A percentile compares a stretch with the other conserved stretches of the same genome.
These are phyloP conservation scores for Phytophthora lateralis DNA, from an alignment of 352 stramenopile genomes.

Conservation along the genomic window DNA sequence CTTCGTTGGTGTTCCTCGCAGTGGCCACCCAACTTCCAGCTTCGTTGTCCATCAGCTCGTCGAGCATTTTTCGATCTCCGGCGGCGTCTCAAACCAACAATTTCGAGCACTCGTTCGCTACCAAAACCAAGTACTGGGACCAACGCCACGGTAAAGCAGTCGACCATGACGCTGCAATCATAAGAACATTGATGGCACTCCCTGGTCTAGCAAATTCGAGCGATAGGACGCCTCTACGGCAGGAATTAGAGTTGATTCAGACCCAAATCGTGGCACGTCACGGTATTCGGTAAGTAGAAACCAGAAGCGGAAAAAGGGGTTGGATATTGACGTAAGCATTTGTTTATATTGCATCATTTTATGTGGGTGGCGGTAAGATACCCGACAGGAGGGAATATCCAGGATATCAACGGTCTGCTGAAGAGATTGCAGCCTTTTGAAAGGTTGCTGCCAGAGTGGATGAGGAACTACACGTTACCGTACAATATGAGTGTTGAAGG, in stretches of 20 bases:
- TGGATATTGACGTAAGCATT: background rate
- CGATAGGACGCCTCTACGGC: slow-evolving; percentile 4
- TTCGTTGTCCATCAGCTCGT: slow-evolving; percentile 1
- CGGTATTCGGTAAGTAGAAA: slow-evolving; percentile 53
- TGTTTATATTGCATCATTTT: background rate
- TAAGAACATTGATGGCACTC: slow-evolving; percentile 19
- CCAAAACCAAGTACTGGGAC: slow-evolving; percentile 65
- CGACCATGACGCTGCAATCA: background rate
- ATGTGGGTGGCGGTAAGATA: slow-evolving; percentile 36
- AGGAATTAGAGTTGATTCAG: slow-evolving; percentile 56
- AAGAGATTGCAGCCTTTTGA: slow-evolving; percentile 45
- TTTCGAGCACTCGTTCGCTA: slow-evolving; percentile 52
- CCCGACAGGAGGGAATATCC: slow-evolving; percentile 56
- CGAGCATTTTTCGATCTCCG: slow-evolving; percentile 1
- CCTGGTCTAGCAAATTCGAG: background rate
- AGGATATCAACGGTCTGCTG: slow-evolving; percentile 55
- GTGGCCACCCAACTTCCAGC: slow-evolving; percentile 12
- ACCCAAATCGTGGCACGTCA: slow-evolving; percentile 68
- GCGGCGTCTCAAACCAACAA: slow-evolving; percentile 1
- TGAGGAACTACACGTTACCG: slow-evolving; percentile 65
- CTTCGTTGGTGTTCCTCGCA: slow-evolving; percentile 7
- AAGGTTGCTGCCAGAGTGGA: slow-evolving; percentile 49
- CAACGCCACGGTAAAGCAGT: slow-evolving; percentile 25
- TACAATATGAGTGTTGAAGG: slow-evolving; percentile 67
- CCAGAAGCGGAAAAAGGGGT: background rate